Evolutionary conservation across 768 basidiomycete genomes (phyloP), one percentile per base, ranked within the genome.

Genomic region (Suillus clintonianus): DNA sequence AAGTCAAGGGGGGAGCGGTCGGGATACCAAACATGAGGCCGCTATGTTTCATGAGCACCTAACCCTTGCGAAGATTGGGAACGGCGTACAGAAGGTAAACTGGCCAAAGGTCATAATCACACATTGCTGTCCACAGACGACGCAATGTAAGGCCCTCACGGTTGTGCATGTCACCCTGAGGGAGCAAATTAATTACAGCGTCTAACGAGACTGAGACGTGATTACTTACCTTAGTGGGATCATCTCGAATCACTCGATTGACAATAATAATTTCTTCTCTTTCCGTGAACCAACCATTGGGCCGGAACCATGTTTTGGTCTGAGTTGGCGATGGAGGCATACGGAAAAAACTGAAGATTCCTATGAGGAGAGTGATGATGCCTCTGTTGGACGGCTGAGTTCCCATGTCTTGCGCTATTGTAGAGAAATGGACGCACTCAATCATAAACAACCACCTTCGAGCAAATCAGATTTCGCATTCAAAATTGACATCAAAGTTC

Each of bases 31-130:
- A 87, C 75, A 83, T 75, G 1, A 88, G 71, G 1, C 85, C 84
- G 10, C 84, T 85, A 6, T 36, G 9, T 34, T 24, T 50, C 9
- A 37, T 39, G 47, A 42, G 30, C 17, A 22, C 34, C 5, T 5
- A 37, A 51, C 55, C 45, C 68, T 32, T 53, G 19, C 37, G 34
- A n/a, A 32, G n/a, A 36, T 36, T 2, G 43, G 30, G 61, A 37
- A 61, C 2, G 17, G 19, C 51, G 9, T 53, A 83, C 80, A 87
- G 72, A 34, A 86, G 78, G 69, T 90, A 90, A 24, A 89, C 55
- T 0, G 88, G 88, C 87, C 88, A 89, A 11, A 89, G 72, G 68
- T 88, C 87, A 61, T 83, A 89, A 69, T 90, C 88, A 42, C 80
- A 81, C 8, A 87, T 58, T 0, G 86, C 84, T 8, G 72, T 75